phyloP scores from a whole-genome alignment of 2,329 filamentous ascomycete species.

The Keithomyces neogunnii region DNA sequence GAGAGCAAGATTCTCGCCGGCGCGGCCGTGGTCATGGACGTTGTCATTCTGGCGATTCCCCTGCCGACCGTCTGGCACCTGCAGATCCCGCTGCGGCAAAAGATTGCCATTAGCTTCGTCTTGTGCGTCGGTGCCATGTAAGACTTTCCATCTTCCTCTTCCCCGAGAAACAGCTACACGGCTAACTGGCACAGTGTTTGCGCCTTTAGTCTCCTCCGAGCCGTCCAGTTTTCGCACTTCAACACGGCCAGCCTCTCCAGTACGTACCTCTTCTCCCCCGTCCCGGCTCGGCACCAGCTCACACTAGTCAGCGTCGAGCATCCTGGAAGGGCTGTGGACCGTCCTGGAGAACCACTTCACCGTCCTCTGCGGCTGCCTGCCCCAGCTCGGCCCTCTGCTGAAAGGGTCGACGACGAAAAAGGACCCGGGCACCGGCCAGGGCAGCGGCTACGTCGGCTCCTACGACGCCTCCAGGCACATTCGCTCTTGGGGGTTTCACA shows the following conservation, averaged over 20 bases:
- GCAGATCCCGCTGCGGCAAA: conserved; percentile 3
- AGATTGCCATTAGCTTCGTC: conserved; percentile 2
- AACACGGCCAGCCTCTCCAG: conserved; percentile 5
- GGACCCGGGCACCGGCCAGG: background rate
- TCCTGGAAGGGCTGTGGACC: conserved; percentile 4
- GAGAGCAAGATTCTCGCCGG: conserved; percentile 5
- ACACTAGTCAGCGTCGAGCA: conserved; percentile 2
- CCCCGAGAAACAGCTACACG: background rate
- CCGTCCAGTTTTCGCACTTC: conserved; percentile 7
- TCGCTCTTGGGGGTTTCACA: conserved; percentile 1
- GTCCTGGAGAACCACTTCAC: conserved; percentile 7
- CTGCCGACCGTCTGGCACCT: conserved; percentile 1
- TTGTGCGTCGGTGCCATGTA: conserved; percentile 4
- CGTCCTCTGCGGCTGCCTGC: conserved; percentile 5
- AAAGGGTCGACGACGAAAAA: too few relatives aligned
- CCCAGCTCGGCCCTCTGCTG: conserved; percentile 1
- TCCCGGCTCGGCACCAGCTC: background rate
- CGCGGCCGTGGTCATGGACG: conserved; percentile 2
- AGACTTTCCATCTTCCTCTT: background rate
- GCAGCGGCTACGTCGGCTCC: background rate
- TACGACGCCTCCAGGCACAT: background rate
- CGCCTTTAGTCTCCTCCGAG: conserved; percentile 4
- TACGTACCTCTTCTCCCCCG: background rate
- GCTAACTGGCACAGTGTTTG: background rate
- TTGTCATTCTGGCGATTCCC: conserved; percentile 4